Percentiles rank a stretch among this genome's conserved stretches.
phyloP scores from a whole-genome alignment of 2,329 filamentous ascomycete species.

The Fusarium devonianum region DNA sequence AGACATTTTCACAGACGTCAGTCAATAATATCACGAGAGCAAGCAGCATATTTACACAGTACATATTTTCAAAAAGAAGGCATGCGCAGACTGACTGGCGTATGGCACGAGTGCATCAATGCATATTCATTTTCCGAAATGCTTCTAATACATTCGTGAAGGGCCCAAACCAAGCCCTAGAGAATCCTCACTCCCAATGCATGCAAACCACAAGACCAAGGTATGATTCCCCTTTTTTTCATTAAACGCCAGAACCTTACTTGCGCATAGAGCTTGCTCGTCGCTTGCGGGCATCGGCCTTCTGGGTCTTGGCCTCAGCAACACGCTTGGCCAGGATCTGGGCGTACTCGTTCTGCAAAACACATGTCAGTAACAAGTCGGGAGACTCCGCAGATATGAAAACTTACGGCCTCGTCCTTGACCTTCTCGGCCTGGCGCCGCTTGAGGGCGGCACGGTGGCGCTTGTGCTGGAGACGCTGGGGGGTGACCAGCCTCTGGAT shows the following conservation, averaged over 20 bases:
- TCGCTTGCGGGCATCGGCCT: slow-evolving; percentile 95
- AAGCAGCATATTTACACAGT: background rate
- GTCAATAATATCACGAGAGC: too few relatives aligned
- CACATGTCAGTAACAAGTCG: background rate
- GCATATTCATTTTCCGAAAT: slow-evolving; percentile 47
- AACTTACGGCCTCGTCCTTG: slow-evolving; percentile 97
- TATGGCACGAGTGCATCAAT: slow-evolving; percentile 42
- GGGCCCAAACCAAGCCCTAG: slow-evolving; percentile 43
- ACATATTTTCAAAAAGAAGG: slow-evolving; percentile 1
- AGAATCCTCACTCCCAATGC: slow-evolving; percentile 52
- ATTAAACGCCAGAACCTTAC: slow-evolving; percentile 61
- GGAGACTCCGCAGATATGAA: accelerated
- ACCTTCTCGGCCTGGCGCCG: slow-evolving; percentile 94
- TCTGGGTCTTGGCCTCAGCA: slow-evolving; percentile 91
- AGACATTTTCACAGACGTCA: background rate
- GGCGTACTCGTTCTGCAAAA: slow-evolving; percentile 87
- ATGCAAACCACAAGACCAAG: slow-evolving; percentile 52
- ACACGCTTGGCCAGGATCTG: slow-evolving; percentile 97
- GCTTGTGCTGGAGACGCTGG: slow-evolving; percentile 99
- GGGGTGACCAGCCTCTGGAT: slow-evolving; percentile 99
- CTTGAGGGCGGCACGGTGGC: slow-evolving; percentile 97
- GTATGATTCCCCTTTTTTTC: slow-evolving; percentile 46
- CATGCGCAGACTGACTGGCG: slow-evolving; percentile 20
- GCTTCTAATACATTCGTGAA: slow-evolving; percentile 50
- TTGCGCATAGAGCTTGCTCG: slow-evolving; percentile 95